Evolutionary conservation across 108 stramenopile genomes (phyloP).

Genomic region (Nitzschia putrida): DNA sequence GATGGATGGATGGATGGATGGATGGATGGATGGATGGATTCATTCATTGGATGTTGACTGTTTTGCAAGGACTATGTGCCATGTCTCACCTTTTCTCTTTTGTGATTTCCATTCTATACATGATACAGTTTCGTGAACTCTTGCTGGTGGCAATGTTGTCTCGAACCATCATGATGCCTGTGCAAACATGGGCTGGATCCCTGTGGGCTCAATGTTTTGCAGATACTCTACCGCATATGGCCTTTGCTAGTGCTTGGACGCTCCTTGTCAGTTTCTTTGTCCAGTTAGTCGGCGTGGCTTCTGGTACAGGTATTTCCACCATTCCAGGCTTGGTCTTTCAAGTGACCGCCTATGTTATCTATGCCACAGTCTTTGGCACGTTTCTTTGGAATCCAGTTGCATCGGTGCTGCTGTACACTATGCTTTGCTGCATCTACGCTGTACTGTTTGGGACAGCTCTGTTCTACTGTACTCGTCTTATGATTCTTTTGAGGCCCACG

Average conservation of each 20-base stretch:
- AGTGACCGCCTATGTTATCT: constrained; percentile 40
- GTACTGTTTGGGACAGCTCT: constrained; percentile 45
- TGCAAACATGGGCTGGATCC: constrained; percentile 43
- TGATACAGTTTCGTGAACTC: constrained; percentile 52
- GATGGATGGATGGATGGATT: too few relatives aligned
- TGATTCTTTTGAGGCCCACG: constrained; percentile 36
- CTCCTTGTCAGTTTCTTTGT: constrained; percentile 59
- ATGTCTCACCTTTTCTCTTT: too few relatives aligned
- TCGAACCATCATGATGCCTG: constrained; percentile 41
- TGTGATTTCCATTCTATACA: too few relatives aligned
- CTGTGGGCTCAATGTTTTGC: constrained; percentile 48
- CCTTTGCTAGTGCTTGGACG: constrained; percentile 57
- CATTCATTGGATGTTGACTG: too few relatives aligned
- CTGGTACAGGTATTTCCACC: constrained; percentile 28
- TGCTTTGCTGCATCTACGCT: constrained; percentile 54
- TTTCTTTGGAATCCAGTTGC: constrained; percentile 39
- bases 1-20: too few relatives aligned
- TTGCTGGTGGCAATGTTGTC: constrained; percentile 41
- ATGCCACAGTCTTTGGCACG: constrained; percentile 31
- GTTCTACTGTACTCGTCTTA: constrained; percentile 45
- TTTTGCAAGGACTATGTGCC: too few relatives aligned
- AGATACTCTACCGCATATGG: constrained; percentile 57
- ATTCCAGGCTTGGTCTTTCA: constrained; percentile 34
- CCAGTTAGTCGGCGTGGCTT: constrained; percentile 52
- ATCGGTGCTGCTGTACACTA: constrained; percentile 44